Evolutionary conservation across 371 early-diverging fungal genomes (phyloP).

Genomic region (Zancudomyces culisetae): DNA sequence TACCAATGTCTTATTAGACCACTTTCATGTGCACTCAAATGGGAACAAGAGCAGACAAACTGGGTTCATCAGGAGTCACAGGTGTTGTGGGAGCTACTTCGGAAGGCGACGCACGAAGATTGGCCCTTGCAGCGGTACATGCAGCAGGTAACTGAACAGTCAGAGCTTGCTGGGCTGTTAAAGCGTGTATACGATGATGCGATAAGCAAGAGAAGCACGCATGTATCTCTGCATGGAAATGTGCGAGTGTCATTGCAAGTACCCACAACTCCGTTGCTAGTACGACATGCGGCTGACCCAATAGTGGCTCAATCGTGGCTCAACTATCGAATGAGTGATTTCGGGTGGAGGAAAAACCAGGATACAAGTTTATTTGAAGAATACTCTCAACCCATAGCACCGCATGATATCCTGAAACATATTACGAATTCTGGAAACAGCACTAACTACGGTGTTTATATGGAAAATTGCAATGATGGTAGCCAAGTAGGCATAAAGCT

Average conservation of each 20-base stretch:
- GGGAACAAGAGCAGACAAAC: slow-evolving; percentile 19
- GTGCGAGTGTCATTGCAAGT: slow-evolving; percentile 21
- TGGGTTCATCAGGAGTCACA: slow-evolving; percentile 20
- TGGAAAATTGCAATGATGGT: too few species aligned
- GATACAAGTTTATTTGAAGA: neutral
- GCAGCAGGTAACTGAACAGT: slow-evolving; percentile 7
- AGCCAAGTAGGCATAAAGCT: too few species aligned
- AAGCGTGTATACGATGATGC: slow-evolving; percentile 16
- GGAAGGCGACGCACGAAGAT: slow-evolving; percentile 8
- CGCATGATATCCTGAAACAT: too few species aligned
- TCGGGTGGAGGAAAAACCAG: neutral
- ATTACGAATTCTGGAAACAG: too few species aligned
- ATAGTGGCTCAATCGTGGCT: neutral
- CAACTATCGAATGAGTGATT: neutral
- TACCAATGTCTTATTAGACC: slow-evolving; percentile 17
- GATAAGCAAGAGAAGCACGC: slow-evolving; percentile 12
- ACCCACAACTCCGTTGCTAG: slow-evolving; percentile 15
- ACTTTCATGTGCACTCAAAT: slow-evolving; percentile 19
- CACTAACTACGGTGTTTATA: too few species aligned
- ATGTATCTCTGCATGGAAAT: slow-evolving; percentile 15
- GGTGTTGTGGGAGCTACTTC: slow-evolving; percentile 14
- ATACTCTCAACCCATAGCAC: neutral
- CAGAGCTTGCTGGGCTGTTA: slow-evolving; percentile 13
- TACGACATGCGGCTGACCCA: slow-evolving; percentile 3
- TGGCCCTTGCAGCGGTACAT: slow-evolving; percentile 9